Evolutionary conservation across 2,329 filamentous ascomycete species (phyloP).

Genomic region (Fusarium sacchari): DNA sequence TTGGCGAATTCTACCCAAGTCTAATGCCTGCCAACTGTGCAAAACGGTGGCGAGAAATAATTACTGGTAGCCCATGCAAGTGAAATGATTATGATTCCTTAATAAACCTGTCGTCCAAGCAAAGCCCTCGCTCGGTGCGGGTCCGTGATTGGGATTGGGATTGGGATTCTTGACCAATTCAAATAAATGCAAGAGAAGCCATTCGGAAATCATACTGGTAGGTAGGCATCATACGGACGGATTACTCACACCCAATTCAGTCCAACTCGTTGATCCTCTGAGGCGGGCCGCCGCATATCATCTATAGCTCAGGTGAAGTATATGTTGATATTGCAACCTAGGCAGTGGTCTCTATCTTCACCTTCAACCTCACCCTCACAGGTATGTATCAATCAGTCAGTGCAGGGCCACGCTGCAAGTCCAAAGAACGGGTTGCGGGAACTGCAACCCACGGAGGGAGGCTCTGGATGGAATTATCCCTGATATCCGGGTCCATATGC

Average conservation of each 20-base stretch:
- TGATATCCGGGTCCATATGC: conserved; percentile 24
- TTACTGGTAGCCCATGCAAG: not conserved
- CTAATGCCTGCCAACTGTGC: not conserved
- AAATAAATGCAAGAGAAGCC: not conserved
- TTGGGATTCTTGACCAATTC: no score
- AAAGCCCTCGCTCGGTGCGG: conserved; percentile 11
- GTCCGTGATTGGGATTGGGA: no score
- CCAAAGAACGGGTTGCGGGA: conserved; percentile 20
- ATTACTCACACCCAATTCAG: not conserved
- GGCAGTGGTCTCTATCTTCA: not conserved
- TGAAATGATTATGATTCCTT: not conserved
- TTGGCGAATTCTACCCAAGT: not conserved
- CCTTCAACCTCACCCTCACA: not conserved
- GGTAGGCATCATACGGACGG: not conserved
- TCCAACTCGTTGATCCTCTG: not conserved
- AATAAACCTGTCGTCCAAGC: not conserved
- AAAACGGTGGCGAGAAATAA: conserved; percentile 19
- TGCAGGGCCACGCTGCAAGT: conserved; percentile 2
- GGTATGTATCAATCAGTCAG: not conserved
- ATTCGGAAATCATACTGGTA: conserved; percentile 15
- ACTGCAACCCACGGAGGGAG: conserved; percentile 8
- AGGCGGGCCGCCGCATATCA: conserved; percentile 21
- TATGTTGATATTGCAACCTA: conserved; percentile 5
- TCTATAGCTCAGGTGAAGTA: conserved; percentile 14
- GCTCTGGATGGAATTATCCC: conserved; percentile 16